Conservation (phyloP, 73 alveolate species). For the Paramecium sexaurelia region DNA sequence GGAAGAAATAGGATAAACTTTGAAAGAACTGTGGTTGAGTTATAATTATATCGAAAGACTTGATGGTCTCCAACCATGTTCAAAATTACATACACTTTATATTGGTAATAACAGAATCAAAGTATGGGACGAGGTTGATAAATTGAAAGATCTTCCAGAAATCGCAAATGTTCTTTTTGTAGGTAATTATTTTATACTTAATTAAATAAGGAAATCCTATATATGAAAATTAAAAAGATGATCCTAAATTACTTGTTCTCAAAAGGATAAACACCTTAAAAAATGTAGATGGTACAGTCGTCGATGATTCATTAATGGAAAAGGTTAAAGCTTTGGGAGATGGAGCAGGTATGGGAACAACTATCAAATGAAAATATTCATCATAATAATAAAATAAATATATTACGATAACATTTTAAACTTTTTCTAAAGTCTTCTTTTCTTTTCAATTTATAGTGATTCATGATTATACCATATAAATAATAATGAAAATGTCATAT, state of each 20-base stretch:
- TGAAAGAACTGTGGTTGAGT: slow-evolving; percentile 96
- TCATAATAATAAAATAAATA: not conserved
- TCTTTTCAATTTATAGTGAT: not conserved
- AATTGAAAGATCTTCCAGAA: slow-evolving; percentile 86
- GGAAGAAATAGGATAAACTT: slow-evolving; percentile 97
- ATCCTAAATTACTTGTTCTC: slow-evolving; percentile 85
- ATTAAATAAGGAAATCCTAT: slow-evolving; percentile 86
- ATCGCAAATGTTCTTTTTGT: slow-evolving; percentile 83
- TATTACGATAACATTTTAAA: not conserved
- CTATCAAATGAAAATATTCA: not conserved
- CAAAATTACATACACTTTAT: slow-evolving; percentile 86
- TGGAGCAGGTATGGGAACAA: slow-evolving; percentile 21
- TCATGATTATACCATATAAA: not conserved
- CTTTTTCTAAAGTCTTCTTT: not conserved
- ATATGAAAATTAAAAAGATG: slow-evolving; percentile 88
- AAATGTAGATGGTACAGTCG: slow-evolving; percentile 90
- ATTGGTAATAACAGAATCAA: slow-evolving; percentile 89
- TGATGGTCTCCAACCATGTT: slow-evolving; percentile 98
- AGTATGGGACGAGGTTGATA: slow-evolving; percentile 92
- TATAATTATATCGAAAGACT: slow-evolving; percentile 95
- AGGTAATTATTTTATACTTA: slow-evolving; percentile 58
- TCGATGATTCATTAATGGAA: slow-evolving; percentile 72
- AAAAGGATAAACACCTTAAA: slow-evolving; percentile 89
- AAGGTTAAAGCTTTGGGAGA: slow-evolving; percentile 79
- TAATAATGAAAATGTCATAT: not conserved